These are phyloP conservation scores for Desmodesmus armatus DNA, from an alignment of 139 green algal species.

Conservation along the genomic window DNA sequence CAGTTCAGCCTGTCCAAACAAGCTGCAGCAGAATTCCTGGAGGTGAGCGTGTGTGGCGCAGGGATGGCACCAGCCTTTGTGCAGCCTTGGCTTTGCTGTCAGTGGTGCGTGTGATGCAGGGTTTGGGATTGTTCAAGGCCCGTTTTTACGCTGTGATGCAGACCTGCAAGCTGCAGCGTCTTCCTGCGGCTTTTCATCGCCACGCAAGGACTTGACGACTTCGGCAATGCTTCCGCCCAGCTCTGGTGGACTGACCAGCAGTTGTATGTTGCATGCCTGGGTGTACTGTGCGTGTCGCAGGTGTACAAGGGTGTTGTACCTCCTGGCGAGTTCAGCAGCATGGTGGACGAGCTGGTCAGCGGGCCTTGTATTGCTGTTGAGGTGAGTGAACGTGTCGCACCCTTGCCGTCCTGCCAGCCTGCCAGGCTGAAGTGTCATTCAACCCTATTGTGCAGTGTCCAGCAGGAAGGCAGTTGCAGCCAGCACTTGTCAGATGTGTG, in stretches of 20 bases:
- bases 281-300: too few species aligned
- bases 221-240: too few species aligned
- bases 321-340: slow-evolving; percentile 71
- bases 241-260: too few species aligned
- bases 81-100: too few species aligned
- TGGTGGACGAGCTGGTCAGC: slow-evolving; percentile 82
- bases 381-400: slow-evolving; percentile 34
- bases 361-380: slow-evolving; percentile 76
- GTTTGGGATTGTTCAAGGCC: too few species aligned
- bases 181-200: too few species aligned
- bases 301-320: slow-evolving; percentile 86
- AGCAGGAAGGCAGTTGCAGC: neutral
- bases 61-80: too few species aligned
- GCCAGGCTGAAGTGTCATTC: neutral
- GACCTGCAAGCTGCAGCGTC: too few species aligned
- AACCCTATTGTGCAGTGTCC: neutral
- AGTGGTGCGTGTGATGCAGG: too few species aligned
- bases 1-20: slow-evolving; percentile 67
- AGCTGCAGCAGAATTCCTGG: slow-evolving; percentile 68
- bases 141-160: too few species aligned
- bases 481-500: neutral
- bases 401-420: neutral
- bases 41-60: slow-evolving; percentile 39
- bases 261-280: too few species aligned
- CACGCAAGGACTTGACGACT: too few species aligned